phyloP scores from a whole-genome alignment of 495 filamentous ascomycete genomes.

The Geoglossum glabrum region DNA sequence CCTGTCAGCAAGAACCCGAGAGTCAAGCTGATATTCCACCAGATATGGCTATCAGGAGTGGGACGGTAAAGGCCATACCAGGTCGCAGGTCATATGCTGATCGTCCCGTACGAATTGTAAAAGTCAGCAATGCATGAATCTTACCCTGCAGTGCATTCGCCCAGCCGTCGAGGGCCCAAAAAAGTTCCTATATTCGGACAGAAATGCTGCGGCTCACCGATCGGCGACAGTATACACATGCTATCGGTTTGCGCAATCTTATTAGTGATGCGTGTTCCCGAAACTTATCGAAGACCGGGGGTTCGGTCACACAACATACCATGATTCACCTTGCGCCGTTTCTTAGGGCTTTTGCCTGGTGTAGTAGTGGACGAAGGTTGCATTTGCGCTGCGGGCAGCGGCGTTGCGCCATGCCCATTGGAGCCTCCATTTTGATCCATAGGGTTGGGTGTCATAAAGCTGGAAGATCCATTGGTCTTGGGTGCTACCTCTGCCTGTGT shows the following conservation, averaged over 20 bases:
- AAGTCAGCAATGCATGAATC: constrained; percentile 6
- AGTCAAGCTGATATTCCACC: constrained; percentile 5
- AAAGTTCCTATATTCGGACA: neutral
- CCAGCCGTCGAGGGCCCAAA: neutral
- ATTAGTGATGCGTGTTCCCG: constrained; percentile 16
- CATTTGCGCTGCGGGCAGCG: constrained; percentile 21
- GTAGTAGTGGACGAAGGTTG: constrained; percentile 19
- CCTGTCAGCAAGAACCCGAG: constrained; percentile 22
- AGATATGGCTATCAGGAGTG: constrained; percentile 11
- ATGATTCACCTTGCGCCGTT: constrained; percentile 98
- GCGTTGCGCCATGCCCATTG: constrained; percentile 28
- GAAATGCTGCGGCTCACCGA: constrained; percentile 48
- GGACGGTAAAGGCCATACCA: constrained; percentile 39
- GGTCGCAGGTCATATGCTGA: constrained; percentile 99
- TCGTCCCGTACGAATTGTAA: constrained; percentile 17
- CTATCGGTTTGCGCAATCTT: constrained; percentile 31
- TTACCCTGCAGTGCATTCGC: neutral
- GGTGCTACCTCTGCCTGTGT: neutral
- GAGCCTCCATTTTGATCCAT: constrained; percentile 28
- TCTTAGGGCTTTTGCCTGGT: constrained; percentile 31
- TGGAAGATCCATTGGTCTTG: constrained; percentile 12
- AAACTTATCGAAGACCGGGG: constrained; percentile 14
- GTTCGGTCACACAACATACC: constrained; percentile 35
- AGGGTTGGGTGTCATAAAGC: constrained; percentile 14
- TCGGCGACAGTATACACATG: constrained; percentile 97